Evolutionary conservation across 2,329 filamentous ascomycete genomes (phyloP), one percentile per base, ranked within the genome.

Genomic region (Aureobasidium sp.): DNA sequence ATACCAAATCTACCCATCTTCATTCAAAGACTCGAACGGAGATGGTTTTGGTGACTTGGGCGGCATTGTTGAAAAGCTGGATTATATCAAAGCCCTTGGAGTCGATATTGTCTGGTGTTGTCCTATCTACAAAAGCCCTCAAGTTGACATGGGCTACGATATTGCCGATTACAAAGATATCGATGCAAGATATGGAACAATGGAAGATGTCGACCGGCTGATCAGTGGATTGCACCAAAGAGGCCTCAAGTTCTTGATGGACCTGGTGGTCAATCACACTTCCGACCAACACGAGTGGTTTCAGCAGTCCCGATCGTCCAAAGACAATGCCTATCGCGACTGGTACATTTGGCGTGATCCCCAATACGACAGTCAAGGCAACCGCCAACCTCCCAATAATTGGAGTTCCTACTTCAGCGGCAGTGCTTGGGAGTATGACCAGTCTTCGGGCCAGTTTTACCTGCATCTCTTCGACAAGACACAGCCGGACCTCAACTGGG

Each of bases 401-500:
- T 91, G 87, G 79, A 87, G 80, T 76, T 65, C 81, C 75, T 75
- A 83, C 81, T 73, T 87, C 86, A 69, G 69, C 44, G 53, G 53
- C 8, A 82, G 77, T 61, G 78, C 81, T 0, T 89, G 87, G 87
- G 77, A 85, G 65, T 92, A 84, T 77, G 87, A 92, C 69, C 84
- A 88, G 66, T 70, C 74, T 20, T 89, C 87, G 0, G 78, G 80
- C 59, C 87, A 92, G 73, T 92, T 89, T 71, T 91, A 90, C 68
- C 81, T 92, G 0, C 85, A 88, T 65, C 80, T 93, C 9, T 93
- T 89, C 71, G 86, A 87, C 12, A 82, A 81, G 9, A 39, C 51
- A 41, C 89, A 92, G 71, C 89, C 89, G 0, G 90, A 93, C 67
- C 79, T 93, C 15, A 93, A 93, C 74, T 93, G 88, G 88, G 88